Evolutionary conservation across 2,329 filamentous ascomycete species (phyloP).

Genomic region (Ophiostoma quercus): DNA sequence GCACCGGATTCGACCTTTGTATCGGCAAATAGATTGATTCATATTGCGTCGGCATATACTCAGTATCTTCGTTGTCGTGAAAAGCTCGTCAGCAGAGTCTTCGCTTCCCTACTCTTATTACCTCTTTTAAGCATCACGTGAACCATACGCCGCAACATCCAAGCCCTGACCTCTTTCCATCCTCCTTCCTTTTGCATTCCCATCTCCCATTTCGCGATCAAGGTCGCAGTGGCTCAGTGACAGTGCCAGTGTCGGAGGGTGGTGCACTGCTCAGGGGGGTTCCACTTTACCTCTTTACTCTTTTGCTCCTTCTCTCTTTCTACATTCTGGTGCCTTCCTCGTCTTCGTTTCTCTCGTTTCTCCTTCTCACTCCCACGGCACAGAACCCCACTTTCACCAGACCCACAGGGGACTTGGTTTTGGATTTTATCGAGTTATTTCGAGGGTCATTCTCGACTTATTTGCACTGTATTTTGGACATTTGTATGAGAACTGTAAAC

Average conservation of each 20-base stretch:
- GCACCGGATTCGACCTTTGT: background rate
- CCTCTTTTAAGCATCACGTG: background rate
- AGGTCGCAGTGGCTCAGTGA: background rate
- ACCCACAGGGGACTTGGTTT: constrained; percentile 5
- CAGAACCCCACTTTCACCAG: background rate
- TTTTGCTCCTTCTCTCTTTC: background rate
- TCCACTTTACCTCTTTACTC: constrained; percentile 6
- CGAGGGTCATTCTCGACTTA: background rate
- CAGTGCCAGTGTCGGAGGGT: background rate
- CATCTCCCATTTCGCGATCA: background rate
- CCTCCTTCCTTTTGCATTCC: background rate
- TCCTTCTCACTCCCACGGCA: constrained; percentile 1
- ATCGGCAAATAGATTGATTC: no score
- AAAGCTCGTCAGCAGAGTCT: background rate
- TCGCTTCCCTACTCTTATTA: background rate
- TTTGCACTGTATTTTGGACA: constrained; percentile 12
- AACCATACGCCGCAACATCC: background rate
- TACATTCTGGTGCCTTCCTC: constrained; percentile 4
- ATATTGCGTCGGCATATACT: background rate
- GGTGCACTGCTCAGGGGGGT: constrained; percentile 5
- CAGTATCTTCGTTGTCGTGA: no score
- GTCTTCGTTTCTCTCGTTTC: background rate
- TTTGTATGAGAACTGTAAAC: background rate
- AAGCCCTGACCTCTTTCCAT: background rate
- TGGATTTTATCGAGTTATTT: background rate